Base-by-base conservation (phyloP, 2,329 filamentous ascomycete species). In the Sporothrix variecibatus region DNA sequence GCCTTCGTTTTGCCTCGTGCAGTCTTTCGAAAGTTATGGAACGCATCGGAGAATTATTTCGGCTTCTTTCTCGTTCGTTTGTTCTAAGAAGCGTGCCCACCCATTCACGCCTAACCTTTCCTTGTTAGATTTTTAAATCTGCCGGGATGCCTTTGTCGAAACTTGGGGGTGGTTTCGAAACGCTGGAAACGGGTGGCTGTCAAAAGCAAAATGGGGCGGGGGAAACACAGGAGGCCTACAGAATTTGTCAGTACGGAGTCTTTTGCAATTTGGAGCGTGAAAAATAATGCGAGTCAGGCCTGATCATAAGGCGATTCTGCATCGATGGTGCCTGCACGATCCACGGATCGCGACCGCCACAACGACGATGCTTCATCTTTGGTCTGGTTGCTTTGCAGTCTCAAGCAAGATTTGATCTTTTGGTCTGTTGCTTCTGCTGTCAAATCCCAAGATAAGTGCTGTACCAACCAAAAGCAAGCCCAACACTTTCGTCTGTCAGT, bases 51-150 rank as follows among this genome's bases (percentile, higher is more conserved):
- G 43, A 68, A 68, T 49, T 68, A 31, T n/a, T 26, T 34, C 26
- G 65, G 65, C 40, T 51, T 51, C 46, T 51, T 51, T 51, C 65
- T 68, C 65, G 40, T 68, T 68, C 65, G 43, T 51, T 68, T 68
- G 65, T 68, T n/a, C 40, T 20, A n/a, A 20, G 11, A 12, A 34
- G 40, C 12, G 12, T 67, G 26, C 64, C 26, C 40, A 46, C 64
- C 38, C 7, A 28, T 8, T 49, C 40, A 49, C 23, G 40, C 64
- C 23, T 46, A 67, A 49, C 15, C 40, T 67, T 67, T 23, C 40
- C 40, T 67, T 49, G 38, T 17, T 49, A 8, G 6, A 49, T 31
- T 20, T 12, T 49, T 7, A 15, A 9, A 23, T 15, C 40, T 49
- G 64, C 60, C n/a, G n/a, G 34, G 38, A 26, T 65, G 60, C 60